phyloP scores from a whole-genome alignment of 345 rosid genomes.

The Noccaea caerulescens region DNA sequence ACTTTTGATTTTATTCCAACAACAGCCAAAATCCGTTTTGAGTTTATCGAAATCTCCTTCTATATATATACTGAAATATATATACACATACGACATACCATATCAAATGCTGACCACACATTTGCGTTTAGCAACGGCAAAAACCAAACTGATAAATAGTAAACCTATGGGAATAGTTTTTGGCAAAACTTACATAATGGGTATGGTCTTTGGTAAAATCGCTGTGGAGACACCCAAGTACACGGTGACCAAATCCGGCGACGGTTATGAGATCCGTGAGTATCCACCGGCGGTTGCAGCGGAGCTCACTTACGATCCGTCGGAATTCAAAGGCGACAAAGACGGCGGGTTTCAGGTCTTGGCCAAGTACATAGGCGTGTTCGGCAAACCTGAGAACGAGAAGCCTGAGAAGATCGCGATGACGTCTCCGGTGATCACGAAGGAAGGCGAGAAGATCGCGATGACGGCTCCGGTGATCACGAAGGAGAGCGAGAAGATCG shows the following conservation, averaged over 20 bases:
- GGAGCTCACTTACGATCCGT: constrained; percentile 72
- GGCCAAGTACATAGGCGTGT: constrained; percentile 84
- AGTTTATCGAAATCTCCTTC: constrained; percentile 2
- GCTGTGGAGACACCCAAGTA: constrained; percentile 73
- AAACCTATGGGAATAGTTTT: constrained; percentile 27
- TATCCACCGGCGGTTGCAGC: constrained; percentile 71
- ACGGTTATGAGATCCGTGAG: constrained; percentile 78
- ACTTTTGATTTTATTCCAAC: constrained; percentile 6
- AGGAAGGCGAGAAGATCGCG: constrained; percentile 65
- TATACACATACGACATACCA: not conserved
- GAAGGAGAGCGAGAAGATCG: constrained; percentile 61
- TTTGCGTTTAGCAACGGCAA: constrained; percentile 21
- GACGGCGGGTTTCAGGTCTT: constrained; percentile 80
- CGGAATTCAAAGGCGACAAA: constrained; percentile 64
- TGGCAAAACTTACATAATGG: constrained; percentile 53
- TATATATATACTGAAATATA: constrained; percentile 3
- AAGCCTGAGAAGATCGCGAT: constrained; percentile 83
- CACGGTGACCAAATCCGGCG: constrained; percentile 52
- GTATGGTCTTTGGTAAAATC: constrained; percentile 75
- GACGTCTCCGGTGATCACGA: constrained; percentile 85
- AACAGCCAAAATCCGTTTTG: constrained; percentile 16
- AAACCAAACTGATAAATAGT: constrained; percentile 34
- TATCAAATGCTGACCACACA: constrained; percentile 33
- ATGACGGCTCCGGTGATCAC: constrained; percentile 94
- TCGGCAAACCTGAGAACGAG: constrained; percentile 77